Evolutionary conservation across 139 green algal species (phyloP).

Genomic region (Chlorella sp.): DNA sequence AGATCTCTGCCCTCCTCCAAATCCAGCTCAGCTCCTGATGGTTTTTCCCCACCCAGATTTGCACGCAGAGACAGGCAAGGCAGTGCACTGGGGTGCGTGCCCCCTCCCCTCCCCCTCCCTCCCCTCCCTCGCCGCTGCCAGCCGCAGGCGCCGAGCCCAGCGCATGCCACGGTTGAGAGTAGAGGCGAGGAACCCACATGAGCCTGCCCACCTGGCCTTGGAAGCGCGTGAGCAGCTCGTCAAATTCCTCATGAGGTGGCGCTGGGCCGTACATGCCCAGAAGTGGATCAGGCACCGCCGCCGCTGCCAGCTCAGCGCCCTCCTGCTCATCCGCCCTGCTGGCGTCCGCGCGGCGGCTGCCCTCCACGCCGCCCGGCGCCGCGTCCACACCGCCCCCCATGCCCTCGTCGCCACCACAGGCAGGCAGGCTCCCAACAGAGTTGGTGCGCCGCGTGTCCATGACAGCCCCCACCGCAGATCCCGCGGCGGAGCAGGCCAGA

Average conservation of each 20-base stretch:
- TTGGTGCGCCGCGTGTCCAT: not conserved
- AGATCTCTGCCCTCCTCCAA: too few relatives aligned
- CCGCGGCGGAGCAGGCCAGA: not conserved
- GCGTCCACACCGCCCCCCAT: not conserved
- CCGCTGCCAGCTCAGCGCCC: not conserved
- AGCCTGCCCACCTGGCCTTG: not conserved
- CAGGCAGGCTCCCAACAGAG: not conserved
- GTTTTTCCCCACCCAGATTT: too few relatives aligned
- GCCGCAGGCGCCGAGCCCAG: too few relatives aligned
- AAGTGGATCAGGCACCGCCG: not conserved
- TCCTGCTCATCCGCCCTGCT: not conserved
- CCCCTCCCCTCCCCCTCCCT: too few relatives aligned
- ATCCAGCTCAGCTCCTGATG: too few relatives aligned
- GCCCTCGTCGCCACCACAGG: not conserved
- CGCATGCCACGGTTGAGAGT: not conserved
- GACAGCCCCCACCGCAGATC: not conserved
- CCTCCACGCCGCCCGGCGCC: not conserved
- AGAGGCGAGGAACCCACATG: not conserved
- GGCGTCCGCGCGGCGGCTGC: not conserved
- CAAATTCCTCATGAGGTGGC: not conserved
- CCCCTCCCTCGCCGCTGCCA: too few relatives aligned
- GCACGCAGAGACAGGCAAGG: too few relatives aligned
- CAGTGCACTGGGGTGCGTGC: too few relatives aligned
- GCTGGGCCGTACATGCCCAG: not conserved
- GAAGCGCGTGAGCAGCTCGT: constrained; percentile 8